phyloP scores from a whole-genome alignment of 441 rosid genomes.

The Erodium moschatum region DNA sequence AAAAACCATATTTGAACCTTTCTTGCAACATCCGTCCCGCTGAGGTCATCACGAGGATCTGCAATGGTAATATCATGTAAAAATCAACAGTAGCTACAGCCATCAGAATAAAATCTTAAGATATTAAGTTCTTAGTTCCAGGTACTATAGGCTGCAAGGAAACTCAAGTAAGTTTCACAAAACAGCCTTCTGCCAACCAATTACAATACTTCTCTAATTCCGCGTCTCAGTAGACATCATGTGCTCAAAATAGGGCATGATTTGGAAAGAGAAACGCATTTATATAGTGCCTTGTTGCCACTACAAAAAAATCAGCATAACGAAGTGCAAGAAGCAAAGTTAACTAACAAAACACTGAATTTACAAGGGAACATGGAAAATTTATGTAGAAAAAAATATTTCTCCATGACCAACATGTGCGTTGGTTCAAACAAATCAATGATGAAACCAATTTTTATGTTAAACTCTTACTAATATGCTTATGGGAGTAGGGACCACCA shows the following conservation, averaged over 20 bases:
- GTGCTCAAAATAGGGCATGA: not conserved
- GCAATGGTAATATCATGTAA: slow-evolving; percentile 26
- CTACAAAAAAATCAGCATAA: too few species aligned
- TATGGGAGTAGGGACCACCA: too few species aligned
- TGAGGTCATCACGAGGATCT: slow-evolving; percentile 97
- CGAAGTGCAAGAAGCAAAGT: too few species aligned
- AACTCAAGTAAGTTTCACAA: not conserved
- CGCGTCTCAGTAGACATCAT: not conserved
- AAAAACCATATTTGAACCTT: slow-evolving; percentile 46
- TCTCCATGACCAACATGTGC: too few species aligned
- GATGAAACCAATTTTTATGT: too few species aligned
- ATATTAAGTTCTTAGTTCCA: not conserved
- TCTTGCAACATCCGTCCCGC: slow-evolving; percentile 95
- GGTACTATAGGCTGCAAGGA: not conserved
- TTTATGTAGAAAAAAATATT: too few species aligned
- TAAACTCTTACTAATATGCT: too few species aligned
- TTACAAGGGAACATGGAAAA: too few species aligned
- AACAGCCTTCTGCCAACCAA: not conserved
- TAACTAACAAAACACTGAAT: too few species aligned
- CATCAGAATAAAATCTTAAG: slow-evolving; percentile 13
- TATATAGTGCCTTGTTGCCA: too few species aligned
- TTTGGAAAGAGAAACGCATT: too few species aligned
- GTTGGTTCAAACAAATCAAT: too few species aligned
- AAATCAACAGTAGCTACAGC: slow-evolving; percentile 3
- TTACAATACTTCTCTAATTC: not conserved